Base-by-base conservation (phyloP, 2,329 filamentous ascomycete species). In the Chaetoscypha palmicola region DNA sequence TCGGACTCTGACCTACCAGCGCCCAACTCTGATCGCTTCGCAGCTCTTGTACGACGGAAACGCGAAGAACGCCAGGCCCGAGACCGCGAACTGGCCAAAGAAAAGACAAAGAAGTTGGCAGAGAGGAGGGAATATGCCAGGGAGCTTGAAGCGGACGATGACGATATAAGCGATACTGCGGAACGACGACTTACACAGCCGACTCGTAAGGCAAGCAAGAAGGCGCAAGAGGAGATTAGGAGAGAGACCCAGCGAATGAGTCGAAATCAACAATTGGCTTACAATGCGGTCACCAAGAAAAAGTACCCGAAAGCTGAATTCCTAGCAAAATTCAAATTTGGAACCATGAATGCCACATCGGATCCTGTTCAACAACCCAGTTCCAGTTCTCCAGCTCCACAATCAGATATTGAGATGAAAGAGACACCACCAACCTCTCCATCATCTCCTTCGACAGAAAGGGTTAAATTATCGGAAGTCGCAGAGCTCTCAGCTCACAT, bases 141-240 rank as follows among this genome's bases (percentile, higher is more conserved):
- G 67, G n/a, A 69, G 66, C 65, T 72, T n/a, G 73, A 73, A 5
- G 72, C 73, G 34, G 75, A 78, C 28, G 72, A 74, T 35, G 71
- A 69, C n/a, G 70, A 73, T 46, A 71, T 77, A 38, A 73, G 71
- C 2, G 79, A 83, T 46, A 79, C 79, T 20, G 76, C 70, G 31
- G 81, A 74, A n/a, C 72, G 70, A 33, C 77, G 71, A 49, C 68
- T 92, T 34, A 86, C 83, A 0, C 85, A 90, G 58, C 82, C 88
- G 4, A 74, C 77, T 8, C 78, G 92, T 10, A 94, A 92, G 62
- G 90, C 92, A 0, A 91, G 90, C 68, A 97, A 91, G 68, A 96
- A 89, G 66, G 92, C 92, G 0, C 63, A 96, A 32, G 87, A 96
- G 61, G 91, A 97, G 55, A 96, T 98, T 83, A 84, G 85, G 56